Percentiles rank a stretch among this genome's conserved stretches.
Conservation (phyloP, 1,284 basidiomycete genomes). For the Volvariella surrecta region DNA sequence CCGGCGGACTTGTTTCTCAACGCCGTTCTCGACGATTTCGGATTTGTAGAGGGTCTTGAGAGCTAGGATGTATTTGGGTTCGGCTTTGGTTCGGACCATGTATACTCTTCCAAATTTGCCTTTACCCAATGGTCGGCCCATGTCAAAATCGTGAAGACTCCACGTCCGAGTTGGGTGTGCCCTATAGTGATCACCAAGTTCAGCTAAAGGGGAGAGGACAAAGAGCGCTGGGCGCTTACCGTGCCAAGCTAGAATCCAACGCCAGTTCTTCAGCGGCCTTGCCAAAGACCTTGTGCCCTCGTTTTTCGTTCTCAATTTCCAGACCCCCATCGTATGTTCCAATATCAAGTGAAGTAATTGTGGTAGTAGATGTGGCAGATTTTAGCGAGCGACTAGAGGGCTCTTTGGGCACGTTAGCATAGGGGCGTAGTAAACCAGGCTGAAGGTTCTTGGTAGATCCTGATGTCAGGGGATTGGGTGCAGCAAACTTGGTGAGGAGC, state of each 20-base stretch:
- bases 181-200: slow-evolving; percentile 23
- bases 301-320: slow-evolving; percentile 68
- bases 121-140: slow-evolving; percentile 93
- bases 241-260: slow-evolving; percentile 63
- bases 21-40: slow-evolving; percentile 82
- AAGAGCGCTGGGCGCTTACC: slow-evolving; percentile 31
- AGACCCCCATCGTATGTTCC: slow-evolving; percentile 84
- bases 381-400: not conserved
- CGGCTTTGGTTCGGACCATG: slow-evolving; percentile 89
- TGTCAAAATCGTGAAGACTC: slow-evolving; percentile 84
- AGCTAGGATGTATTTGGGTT: slow-evolving; percentile 90
- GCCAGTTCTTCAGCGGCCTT: slow-evolving; percentile 72
- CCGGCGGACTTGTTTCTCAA: slow-evolving; percentile 90
- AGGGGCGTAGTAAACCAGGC: slow-evolving; percentile 30
- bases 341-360: slow-evolving; percentile 44
- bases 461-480: slow-evolving; percentile 36
- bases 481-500: slow-evolving; percentile 57
- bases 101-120: slow-evolving; percentile 99
- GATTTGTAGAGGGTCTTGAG: slow-evolving; percentile 98
- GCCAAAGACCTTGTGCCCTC: slow-evolving; percentile 53
- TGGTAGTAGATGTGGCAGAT: slow-evolving; percentile 11
- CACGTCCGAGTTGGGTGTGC: slow-evolving; percentile 72
- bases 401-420: slow-evolving; percentile 7
- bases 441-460: slow-evolving; percentile 22
- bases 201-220: not conserved